A percentile compares a stretch with the other conserved stretches of the same genome.
These are phyloP conservation scores for Nemania sp. DNA, from an alignment of 2,329 filamentous ascomycete species.

Conservation along the genomic window DNA sequence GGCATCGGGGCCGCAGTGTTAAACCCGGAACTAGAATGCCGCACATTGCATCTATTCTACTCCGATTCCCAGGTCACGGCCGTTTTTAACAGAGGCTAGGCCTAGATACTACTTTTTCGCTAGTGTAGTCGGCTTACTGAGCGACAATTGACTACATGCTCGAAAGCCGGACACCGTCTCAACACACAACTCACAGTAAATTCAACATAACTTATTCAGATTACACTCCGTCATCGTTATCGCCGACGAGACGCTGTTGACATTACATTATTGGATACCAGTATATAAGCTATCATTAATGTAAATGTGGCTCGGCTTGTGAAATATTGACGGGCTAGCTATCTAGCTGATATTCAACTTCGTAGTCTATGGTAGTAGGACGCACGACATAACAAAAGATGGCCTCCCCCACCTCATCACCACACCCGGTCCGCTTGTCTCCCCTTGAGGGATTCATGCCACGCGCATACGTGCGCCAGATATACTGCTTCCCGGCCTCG, in stretches of 20 bases:
- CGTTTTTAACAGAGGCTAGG: neutral
- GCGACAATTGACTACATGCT: neutral
- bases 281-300: too few relatives aligned
- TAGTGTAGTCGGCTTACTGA: neutral
- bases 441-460: conserved; percentile 50
- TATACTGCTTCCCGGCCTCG: conserved; percentile 46
- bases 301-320: too few relatives aligned
- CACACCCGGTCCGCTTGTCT: conserved; percentile 36
- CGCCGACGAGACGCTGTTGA: too few relatives aligned
- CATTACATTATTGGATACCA: too few relatives aligned
- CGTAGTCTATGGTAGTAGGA: neutral
- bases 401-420: neutral
- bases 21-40: neutral
- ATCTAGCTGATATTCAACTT: neutral
- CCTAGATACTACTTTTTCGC: neutral
- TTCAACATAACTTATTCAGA: too few relatives aligned
- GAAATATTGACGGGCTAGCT: neutral
- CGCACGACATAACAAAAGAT: neutral
- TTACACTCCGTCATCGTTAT: too few relatives aligned
- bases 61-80: conserved; percentile 3
- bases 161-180: neutral
- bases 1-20: neutral
- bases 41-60: neutral
- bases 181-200: too few relatives aligned
- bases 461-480: conserved; percentile 46